Conservation (phyloP, 2,329 filamentous ascomycete species). For the Acarospora socialis region DNA sequence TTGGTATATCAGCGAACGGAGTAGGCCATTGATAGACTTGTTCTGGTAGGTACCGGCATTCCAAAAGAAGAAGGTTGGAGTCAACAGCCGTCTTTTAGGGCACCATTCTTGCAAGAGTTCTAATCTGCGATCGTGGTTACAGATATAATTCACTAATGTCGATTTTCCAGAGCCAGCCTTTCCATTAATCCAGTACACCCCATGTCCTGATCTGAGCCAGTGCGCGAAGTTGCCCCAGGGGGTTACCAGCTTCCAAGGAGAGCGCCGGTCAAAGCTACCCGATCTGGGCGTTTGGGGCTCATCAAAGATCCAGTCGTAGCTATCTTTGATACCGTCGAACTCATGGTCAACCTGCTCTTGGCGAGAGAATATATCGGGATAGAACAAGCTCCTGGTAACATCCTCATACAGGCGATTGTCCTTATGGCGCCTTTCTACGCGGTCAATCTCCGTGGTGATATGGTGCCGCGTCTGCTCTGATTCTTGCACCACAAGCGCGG, state of each 20-base stretch:
- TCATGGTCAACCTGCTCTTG: slow-evolving; percentile 1
- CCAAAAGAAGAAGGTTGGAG: slow-evolving; percentile 30
- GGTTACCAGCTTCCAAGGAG: neutral
- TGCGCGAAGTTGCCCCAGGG: slow-evolving; percentile 11
- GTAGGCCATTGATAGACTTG: slow-evolving; percentile 28
- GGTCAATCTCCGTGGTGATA: no score
- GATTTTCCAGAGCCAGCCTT: slow-evolving; percentile 36
- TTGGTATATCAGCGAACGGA: slow-evolving; percentile 25
- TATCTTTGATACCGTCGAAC: slow-evolving; percentile 3
- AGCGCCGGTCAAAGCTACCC: no score
- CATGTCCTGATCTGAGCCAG: slow-evolving; percentile 17
- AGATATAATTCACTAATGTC: slow-evolving; percentile 33
- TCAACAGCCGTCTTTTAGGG: slow-evolving; percentile 15
- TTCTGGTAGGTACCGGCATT: slow-evolving; percentile 26
- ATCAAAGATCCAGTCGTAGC: slow-evolving; percentile 6
- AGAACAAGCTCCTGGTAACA: slow-evolving; percentile 1
- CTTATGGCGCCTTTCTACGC: neutral
- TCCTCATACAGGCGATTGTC: slow-evolving; percentile 1
- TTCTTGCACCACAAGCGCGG: no score
- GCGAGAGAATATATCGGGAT: slow-evolving; percentile 2
- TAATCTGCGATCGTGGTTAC: slow-evolving; percentile 17
- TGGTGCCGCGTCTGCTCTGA: slow-evolving; percentile 1
- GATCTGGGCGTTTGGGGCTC: no score
- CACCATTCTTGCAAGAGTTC: slow-evolving; percentile 25
- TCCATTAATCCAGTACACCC: slow-evolving; percentile 28